Percentiles rank a stretch among this genome's conserved stretches.
Evolutionary conservation across 768 basidiomycete genomes (phyloP).

Genomic region (Suillus paluster): DNA sequence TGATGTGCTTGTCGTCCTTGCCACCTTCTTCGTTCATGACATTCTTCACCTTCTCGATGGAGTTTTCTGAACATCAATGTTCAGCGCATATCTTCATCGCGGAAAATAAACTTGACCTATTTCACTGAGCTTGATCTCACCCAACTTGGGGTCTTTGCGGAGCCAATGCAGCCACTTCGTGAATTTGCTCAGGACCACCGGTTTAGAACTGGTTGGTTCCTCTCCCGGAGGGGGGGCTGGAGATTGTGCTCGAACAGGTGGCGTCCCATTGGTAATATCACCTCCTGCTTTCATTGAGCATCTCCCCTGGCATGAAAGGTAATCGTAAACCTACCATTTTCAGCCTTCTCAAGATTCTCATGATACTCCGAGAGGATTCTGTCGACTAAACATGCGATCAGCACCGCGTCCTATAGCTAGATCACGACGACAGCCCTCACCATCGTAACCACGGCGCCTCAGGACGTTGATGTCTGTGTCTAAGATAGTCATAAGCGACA

Average conservation of each 20-base stretch:
- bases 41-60: constrained; percentile 9
- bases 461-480: constrained; percentile 84
- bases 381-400: constrained; percentile 11
- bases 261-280: not conserved
- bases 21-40: constrained; percentile 8
- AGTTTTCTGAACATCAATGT: not conserved
- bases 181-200: not conserved
- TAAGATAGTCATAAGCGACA: constrained; percentile 88
- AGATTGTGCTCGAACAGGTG: not conserved
- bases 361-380: constrained; percentile 7
- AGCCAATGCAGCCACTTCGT: not conserved
- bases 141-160: constrained; percentile 4
- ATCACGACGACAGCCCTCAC: constrained; percentile 38
- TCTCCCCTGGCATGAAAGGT: not conserved
- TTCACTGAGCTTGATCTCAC: not conserved
- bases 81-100: not conserved
- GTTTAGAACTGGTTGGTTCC: not conserved
- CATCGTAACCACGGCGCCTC: constrained; percentile 80
- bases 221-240: too few relatives aligned
- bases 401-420: not conserved
- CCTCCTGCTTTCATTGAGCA: not conserved
- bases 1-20: not conserved
- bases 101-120: not conserved
- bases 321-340: not conserved
- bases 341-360: not conserved